A percentile compares a stretch with the other conserved stretches of the same genome.
Conservation (phyloP, 202 grass and related monocot species). For the Carex arenaria region DNA sequence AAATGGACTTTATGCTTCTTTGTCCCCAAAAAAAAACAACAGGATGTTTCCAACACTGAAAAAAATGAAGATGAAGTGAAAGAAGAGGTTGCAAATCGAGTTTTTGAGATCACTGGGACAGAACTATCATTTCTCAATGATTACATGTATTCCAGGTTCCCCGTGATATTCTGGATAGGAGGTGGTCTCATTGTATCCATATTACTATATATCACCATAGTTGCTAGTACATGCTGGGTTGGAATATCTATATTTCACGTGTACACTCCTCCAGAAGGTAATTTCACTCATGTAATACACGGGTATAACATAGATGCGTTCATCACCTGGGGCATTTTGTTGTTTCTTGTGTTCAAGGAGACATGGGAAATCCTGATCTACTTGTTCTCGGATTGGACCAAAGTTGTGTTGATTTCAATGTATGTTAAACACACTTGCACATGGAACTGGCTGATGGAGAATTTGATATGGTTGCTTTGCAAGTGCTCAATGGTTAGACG, state of each 20-base stretch:
- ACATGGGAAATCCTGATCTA: constrained; percentile 5
- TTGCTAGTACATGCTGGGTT: not conserved
- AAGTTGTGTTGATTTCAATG: not conserved
- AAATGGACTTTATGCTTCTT: too few relatives aligned
- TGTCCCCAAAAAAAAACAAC: too few relatives aligned
- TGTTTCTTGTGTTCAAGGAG: not conserved
- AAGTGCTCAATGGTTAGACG: not conserved
- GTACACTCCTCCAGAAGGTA: not conserved
- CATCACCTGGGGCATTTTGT: constrained; percentile 5
- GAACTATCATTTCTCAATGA: not conserved
- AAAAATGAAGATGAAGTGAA: not conserved
- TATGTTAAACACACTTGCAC: not conserved
- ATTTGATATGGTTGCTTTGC: not conserved
- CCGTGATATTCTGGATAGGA: not conserved
- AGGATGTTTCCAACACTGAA: not conserved
- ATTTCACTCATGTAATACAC: not conserved
- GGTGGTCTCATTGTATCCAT: not conserved
- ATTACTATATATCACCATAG: not conserved
- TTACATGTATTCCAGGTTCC: not conserved
- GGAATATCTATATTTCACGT: too few relatives aligned
- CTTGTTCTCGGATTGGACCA: constrained; percentile 23
- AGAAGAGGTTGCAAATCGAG: not conserved
- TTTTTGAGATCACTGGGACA: not conserved
- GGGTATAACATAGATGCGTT: not conserved
- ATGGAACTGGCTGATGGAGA: not conserved